Evolutionary conservation across 2,329 filamentous ascomycete species (phyloP).

Genomic region (Botrytis byssoidea): DNA sequence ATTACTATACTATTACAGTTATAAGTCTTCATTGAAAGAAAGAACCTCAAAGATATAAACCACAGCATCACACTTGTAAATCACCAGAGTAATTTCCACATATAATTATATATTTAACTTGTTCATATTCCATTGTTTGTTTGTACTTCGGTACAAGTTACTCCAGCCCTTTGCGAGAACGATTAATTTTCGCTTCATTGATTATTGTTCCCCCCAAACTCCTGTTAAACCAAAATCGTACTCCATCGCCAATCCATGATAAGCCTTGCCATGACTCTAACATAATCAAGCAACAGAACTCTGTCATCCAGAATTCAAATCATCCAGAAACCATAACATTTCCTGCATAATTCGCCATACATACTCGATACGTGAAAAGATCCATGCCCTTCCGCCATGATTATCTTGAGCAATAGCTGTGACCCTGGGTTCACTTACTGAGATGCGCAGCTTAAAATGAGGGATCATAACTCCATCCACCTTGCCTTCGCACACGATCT

Average conservation of each 20-base stretch:
- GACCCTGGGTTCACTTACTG: background rate
- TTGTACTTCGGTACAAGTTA: background rate
- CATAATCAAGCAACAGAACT: background rate
- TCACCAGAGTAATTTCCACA: background rate
- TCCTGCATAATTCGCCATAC: background rate
- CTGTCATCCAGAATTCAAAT: background rate
- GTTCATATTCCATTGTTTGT: conserved; percentile 8
- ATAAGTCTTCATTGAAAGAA: background rate
- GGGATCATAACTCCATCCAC: conserved; percentile 71
- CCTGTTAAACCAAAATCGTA: background rate
- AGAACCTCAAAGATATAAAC: background rate
- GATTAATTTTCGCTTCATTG: conserved; percentile 14
- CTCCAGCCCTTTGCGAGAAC: conserved; percentile 10
- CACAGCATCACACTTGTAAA: background rate
- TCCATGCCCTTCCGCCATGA: background rate
- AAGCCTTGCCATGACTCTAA: background rate
- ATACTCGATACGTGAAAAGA: background rate
- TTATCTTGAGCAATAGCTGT: background rate
- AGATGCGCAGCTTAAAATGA: conserved; percentile 32
- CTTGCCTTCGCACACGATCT: conserved; percentile 76
- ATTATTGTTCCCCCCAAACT: background rate
- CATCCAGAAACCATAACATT: background rate
- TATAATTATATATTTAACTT: background rate
- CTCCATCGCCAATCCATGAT: background rate
- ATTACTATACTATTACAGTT: background rate